phyloP scores from a whole-genome alignment of 495 filamentous ascomycete genomes.

The Tuber aestivum region DNA sequence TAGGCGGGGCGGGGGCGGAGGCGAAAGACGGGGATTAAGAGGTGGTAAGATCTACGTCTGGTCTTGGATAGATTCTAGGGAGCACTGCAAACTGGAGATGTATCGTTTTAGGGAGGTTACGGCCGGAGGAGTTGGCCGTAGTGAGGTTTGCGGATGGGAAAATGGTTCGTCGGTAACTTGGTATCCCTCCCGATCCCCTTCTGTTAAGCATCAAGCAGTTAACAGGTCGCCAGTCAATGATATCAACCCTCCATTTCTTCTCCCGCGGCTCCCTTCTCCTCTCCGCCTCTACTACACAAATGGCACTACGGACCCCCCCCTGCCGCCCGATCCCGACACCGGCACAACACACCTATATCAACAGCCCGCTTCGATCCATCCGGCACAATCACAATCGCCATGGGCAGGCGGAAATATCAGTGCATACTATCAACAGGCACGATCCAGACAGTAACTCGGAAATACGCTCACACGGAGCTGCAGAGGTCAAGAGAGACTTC shows the following conservation, averaged over 20 bases:
- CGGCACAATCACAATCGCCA: conserved; percentile 68
- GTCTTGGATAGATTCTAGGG: too few species aligned
- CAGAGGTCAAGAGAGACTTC: conserved; percentile 89
- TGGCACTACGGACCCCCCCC: too few species aligned
- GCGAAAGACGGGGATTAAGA: too few species aligned
- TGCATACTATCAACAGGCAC: conserved; percentile 82
- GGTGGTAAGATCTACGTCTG: too few species aligned
- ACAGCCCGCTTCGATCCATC: conserved; percentile 69
- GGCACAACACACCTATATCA: conserved; percentile 70
- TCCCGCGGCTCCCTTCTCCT: conserved; percentile 74
- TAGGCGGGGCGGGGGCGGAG: too few species aligned
- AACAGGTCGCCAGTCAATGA: conserved; percentile 58
- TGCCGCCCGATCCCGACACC: conserved; percentile 83
- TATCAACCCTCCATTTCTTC: conserved; percentile 78
- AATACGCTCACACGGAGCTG: conserved; percentile 67
- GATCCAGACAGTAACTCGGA: conserved; percentile 67
- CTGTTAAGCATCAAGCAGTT: too few species aligned
- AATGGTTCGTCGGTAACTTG: too few species aligned
- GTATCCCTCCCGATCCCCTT: too few species aligned
- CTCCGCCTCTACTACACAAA: conserved; percentile 82
- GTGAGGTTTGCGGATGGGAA: too few species aligned
- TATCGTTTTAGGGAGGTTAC: too few species aligned
- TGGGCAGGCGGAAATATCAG: conserved; percentile 81
- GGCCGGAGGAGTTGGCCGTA: too few species aligned
- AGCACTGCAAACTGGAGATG: too few species aligned